Evolutionary conservation across 139 green algal genomes (phyloP).

Genomic region (Chlamydomonas sp.): DNA sequence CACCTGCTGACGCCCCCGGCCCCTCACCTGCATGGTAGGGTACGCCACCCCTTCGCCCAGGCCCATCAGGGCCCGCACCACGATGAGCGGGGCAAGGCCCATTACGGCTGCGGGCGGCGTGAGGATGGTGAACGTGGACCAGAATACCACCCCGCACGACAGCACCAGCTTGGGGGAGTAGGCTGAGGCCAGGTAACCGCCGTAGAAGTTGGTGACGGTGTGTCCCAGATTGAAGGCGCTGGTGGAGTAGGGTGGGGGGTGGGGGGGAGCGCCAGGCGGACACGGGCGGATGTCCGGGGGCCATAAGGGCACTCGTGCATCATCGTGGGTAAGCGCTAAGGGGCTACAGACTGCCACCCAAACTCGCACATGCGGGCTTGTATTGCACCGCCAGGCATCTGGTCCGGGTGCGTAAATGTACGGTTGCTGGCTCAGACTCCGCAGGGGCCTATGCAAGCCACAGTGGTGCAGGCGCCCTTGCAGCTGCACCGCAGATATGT

Average conservation of each 20-base stretch:
- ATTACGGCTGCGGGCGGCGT: constrained; percentile 70
- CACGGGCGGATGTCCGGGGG: too few relatives aligned
- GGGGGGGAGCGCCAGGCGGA: too few relatives aligned
- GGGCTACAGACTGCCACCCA: background rate
- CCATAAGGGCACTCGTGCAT: too few relatives aligned
- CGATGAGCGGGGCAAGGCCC: constrained; percentile 47
- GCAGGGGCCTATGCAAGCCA: background rate
- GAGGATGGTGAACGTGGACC: constrained; percentile 80
- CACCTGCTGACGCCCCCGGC: too few relatives aligned
- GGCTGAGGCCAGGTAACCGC: constrained; percentile 60
- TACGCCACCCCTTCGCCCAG: constrained; percentile 87
- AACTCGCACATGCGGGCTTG: background rate
- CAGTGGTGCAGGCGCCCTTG: background rate
- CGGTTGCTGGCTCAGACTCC: background rate
- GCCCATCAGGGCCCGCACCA: constrained; percentile 71
- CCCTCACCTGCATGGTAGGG: constrained; percentile 72
- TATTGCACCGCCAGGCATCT: background rate
- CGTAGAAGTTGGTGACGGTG: constrained; percentile 71
- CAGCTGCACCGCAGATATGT: too few relatives aligned
- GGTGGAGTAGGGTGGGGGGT: background rate
- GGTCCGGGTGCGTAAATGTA: too few relatives aligned
- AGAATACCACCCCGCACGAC: constrained; percentile 73
- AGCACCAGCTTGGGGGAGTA: constrained; percentile 74
- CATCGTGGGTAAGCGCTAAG: too few relatives aligned
- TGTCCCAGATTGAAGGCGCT: constrained; percentile 80